Conservation (phyloP, 2,329 filamentous ascomycete species). For the Colletotrichum paranaense region DNA sequence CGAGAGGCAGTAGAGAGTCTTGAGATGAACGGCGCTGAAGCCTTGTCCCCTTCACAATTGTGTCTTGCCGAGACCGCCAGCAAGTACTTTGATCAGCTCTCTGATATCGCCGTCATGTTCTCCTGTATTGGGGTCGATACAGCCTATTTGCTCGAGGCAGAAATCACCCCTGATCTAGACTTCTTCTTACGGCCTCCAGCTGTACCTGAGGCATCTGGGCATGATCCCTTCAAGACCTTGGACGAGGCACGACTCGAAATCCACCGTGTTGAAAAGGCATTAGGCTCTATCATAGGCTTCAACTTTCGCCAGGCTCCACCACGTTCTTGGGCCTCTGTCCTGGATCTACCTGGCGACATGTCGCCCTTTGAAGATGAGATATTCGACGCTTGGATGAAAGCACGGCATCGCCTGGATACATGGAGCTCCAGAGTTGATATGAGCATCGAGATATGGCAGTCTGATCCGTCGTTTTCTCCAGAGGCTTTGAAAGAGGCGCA, state of each 20-base stretch:
- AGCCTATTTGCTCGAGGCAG: slow-evolving; percentile 38
- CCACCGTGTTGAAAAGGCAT: background rate
- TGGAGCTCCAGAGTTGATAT: slow-evolving; percentile 3
- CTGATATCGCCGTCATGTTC: slow-evolving; percentile 39
- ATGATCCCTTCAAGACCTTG: background rate
- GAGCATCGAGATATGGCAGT: background rate
- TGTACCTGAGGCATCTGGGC: background rate
- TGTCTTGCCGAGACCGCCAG: slow-evolving; percentile 3
- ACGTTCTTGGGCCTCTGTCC: background rate
- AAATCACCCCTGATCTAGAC: background rate
- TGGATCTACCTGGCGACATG: background rate
- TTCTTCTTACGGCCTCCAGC: background rate
- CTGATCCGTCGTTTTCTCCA: background rate
- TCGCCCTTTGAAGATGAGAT: background rate
- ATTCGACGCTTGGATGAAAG: background rate
- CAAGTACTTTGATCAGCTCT: slow-evolving; percentile 16
- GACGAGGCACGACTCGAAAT: slow-evolving; percentile 2
- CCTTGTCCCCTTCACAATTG: background rate
- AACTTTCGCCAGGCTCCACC: background rate
- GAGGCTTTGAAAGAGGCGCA: background rate
- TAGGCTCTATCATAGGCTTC: background rate
- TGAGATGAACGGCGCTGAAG: background rate
- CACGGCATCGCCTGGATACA: background rate
- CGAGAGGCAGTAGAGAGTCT: background rate
- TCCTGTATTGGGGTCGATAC: slow-evolving; percentile 35